A percentile compares a stretch with the other conserved stretches of the same genome.
Evolutionary conservation across 768 basidiomycete species (phyloP).

Genomic region (Mycena belliarum): DNA sequence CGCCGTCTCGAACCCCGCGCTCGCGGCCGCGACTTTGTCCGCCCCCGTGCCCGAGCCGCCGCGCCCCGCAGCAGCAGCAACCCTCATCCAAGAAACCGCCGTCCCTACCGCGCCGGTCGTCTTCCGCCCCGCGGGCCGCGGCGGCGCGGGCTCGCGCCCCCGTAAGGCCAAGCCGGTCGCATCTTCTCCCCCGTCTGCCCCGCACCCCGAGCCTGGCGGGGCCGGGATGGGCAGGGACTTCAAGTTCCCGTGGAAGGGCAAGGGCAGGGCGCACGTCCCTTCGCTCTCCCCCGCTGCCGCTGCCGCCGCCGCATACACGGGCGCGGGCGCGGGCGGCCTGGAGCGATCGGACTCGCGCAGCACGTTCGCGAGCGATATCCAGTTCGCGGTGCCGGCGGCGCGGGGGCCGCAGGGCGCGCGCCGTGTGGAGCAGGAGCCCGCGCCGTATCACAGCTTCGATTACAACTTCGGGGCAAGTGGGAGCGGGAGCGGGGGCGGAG

Average conservation of each 20-base stretch:
- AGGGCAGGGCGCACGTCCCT: neutral
- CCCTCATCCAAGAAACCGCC: neutral
- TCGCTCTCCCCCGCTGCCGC: too few species aligned
- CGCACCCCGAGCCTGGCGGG: too few species aligned
- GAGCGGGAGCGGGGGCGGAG: too few species aligned
- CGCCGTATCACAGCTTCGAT: too few species aligned
- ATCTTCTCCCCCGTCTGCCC: too few species aligned
- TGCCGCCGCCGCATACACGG: constrained; percentile 8
- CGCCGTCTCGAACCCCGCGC: neutral
- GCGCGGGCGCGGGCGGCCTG: too few species aligned
- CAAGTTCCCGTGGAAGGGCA: constrained; percentile 11
- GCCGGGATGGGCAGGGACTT: neutral
- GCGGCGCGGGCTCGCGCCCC: constrained; percentile 15
- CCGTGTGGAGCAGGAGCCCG: too few species aligned
- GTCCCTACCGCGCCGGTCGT: neutral
- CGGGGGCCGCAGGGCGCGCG: too few species aligned
- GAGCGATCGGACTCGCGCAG: too few species aligned
- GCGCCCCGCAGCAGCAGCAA: neutral
- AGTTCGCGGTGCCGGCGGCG: neutral
- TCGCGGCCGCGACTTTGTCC: neutral
- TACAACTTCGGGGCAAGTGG: too few species aligned
- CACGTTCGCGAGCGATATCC: too few species aligned
- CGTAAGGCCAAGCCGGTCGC: neutral
- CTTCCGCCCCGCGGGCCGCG: constrained; percentile 12
- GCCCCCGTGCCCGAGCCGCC: neutral